Evolutionary conservation across 306 rosid genomes (phyloP).

Genomic region (Ammopiptanthus mongolicus): DNA sequence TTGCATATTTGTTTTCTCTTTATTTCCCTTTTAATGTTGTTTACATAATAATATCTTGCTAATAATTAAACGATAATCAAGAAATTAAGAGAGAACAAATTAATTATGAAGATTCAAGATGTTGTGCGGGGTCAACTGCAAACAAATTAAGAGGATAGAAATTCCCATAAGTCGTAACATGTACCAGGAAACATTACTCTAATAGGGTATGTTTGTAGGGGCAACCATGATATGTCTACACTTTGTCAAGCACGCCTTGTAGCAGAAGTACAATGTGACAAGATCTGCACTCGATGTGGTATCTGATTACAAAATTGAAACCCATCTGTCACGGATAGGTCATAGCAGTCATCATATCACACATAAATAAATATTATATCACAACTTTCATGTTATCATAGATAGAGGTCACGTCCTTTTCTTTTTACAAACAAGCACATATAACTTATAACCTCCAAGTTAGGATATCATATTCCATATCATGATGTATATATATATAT

Average conservation of each 20-base stretch:
- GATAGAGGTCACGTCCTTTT: neutral
- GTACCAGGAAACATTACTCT: neutral
- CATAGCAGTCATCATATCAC: slow-evolving; percentile 4
- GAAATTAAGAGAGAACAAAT: too few relatives aligned
- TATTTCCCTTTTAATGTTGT: too few relatives aligned
- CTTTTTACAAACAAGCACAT: neutral
- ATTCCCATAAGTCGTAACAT: neutral
- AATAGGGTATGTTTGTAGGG: slow-evolving; percentile 1
- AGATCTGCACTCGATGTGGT: neutral
- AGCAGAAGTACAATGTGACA: slow-evolving; percentile 12
- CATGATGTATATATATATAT: neutral
- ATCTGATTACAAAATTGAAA: neutral
- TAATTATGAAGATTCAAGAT: too few relatives aligned
- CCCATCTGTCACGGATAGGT: neutral
- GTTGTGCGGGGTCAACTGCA: neutral
- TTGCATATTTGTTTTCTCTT: neutral
- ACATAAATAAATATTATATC: neutral
- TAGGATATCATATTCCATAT: neutral
- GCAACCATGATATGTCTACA: slow-evolving; percentile 3
- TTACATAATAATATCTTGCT: neutral
- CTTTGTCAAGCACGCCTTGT: neutral
- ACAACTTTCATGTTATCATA: neutral
- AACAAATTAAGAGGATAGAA: neutral
- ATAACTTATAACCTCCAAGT: neutral
- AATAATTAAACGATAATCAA: neutral